Evolutionary conservation across 2,329 filamentous ascomycete species (phyloP).

Genomic region (Fusarium verticillioides): DNA sequence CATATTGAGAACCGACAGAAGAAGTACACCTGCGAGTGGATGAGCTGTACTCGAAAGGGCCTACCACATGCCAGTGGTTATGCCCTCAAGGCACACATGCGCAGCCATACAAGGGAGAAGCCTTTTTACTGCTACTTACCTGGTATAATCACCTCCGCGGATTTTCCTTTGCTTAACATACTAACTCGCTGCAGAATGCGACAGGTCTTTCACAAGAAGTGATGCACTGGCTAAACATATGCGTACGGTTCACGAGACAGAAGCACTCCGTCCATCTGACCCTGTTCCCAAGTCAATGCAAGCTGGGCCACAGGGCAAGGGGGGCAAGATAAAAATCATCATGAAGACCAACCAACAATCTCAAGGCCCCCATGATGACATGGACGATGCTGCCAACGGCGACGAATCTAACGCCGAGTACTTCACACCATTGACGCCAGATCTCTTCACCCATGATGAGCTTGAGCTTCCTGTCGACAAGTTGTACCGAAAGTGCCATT

Average conservation of each 20-base stretch:
- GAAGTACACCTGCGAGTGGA: conserved; percentile 99
- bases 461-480: conserved; percentile 68
- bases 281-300: conserved; percentile 78
- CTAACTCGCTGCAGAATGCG: conserved; percentile 76
- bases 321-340: conserved; percentile 70
- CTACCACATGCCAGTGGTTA: conserved; percentile 95
- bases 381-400: conserved; percentile 64
- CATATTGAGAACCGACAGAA: conserved; percentile 95
- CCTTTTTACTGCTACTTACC: conserved; percentile 97
- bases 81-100: conserved; percentile 95
- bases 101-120: conserved; percentile 97
- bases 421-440: conserved; percentile 64
- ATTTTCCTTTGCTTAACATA: background rate
- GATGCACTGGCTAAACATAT: conserved; percentile 98
- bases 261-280: conserved; percentile 84
- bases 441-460: conserved; percentile 74
- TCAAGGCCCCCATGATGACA: conserved; percentile 67
- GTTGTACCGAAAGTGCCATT: conserved; percentile 74
- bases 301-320: conserved; percentile 55
- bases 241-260: conserved; percentile 97
- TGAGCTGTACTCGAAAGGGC: conserved; percentile 86
- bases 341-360: conserved; percentile 68
- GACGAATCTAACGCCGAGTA: conserved; percentile 69
- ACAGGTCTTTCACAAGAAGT: conserved; percentile 94
- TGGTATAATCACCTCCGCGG: conserved; percentile 64